These are phyloP conservation scores for Yamadazyma dendronema DNA, from an alignment of 1,139 yeast species.

Conservation along the genomic window DNA sequence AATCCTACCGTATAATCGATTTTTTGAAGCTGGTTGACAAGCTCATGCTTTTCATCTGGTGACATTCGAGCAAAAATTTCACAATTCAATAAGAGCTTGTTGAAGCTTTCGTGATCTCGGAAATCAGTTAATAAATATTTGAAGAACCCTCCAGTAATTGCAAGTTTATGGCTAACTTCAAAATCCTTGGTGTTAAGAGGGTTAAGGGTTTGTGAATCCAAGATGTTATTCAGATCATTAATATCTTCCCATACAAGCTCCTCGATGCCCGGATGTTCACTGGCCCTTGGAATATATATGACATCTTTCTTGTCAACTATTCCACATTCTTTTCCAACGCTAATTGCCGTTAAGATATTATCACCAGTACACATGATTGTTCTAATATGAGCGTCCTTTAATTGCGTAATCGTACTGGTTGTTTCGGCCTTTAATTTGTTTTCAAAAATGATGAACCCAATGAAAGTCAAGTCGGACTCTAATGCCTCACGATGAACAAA, in stretches of 20 bases:
- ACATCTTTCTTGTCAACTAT: conserved; percentile 47
- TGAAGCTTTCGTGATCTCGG: conserved; percentile 39
- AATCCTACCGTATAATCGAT: conserved; percentile 92
- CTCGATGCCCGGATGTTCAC: conserved; percentile 33
- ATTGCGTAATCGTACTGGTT: conserved; percentile 53
- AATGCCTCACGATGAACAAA: conserved; percentile 49
- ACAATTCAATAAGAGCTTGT: conserved; percentile 67
- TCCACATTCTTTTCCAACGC: conserved; percentile 86
- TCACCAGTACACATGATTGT: conserved; percentile 98
- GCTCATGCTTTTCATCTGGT: conserved; percentile 96
- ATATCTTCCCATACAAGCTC: conserved; percentile 65
- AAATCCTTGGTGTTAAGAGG: conserved; percentile 31
- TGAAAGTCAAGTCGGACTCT: conserved; percentile 66
- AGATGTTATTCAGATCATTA: conserved; percentile 45
- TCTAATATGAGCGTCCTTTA: conserved; percentile 67
- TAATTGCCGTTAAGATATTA: conserved; percentile 87
- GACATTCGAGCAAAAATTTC: conserved; percentile 95
- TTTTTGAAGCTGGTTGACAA: conserved; percentile 81
- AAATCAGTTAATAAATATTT: conserved; percentile 65
- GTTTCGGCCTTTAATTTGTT: conserved; percentile 80
- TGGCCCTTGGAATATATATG: conserved; percentile 70
- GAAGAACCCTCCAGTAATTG: conserved; percentile 91
- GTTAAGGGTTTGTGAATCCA: conserved; percentile 64
- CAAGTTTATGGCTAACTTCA: conserved; percentile 56
- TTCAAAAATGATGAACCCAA: conserved; percentile 91